Evolutionary conservation across 352 stramenopile genomes (phyloP).

Genomic region (Phytophthora nicotianae): DNA sequence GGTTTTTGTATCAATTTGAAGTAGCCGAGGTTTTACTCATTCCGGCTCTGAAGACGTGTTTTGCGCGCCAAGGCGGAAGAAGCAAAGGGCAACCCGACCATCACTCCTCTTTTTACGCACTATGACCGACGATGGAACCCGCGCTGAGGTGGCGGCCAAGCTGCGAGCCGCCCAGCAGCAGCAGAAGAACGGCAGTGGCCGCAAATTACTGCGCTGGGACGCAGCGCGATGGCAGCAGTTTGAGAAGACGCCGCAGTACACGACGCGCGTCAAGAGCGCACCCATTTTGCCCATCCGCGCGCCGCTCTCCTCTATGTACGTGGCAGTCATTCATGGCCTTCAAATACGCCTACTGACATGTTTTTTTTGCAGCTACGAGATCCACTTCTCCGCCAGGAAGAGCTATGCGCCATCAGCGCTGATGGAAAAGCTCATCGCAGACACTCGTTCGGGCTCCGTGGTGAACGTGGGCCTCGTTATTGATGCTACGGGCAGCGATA

Average conservation of each 20-base stretch:
- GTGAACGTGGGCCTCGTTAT: conserved; percentile 81
- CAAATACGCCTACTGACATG: background rate
- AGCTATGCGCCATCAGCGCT: conserved; percentile 70
- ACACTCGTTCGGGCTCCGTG: conserved; percentile 59
- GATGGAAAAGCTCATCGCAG: conserved; percentile 84
- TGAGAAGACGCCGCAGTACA: conserved; percentile 60
- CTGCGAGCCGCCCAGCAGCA: conserved; percentile 37
- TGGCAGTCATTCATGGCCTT: background rate
- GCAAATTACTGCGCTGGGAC: conserved; percentile 77
- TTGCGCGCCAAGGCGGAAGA: conserved; percentile 13
- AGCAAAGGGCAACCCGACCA: conserved; percentile 27
- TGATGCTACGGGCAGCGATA: conserved; percentile 72
- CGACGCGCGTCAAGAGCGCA: conserved; percentile 51
- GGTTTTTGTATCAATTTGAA: conserved; percentile 16
- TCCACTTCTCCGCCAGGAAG: conserved; percentile 69
- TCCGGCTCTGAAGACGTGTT: conserved; percentile 9
- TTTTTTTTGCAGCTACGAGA: conserved; percentile 69
- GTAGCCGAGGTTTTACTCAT: conserved; percentile 8
- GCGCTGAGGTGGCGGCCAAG: conserved; percentile 48
- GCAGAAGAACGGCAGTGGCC: conserved; percentile 24
- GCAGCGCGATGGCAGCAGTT: conserved; percentile 67
- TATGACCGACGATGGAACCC: conserved; percentile 37
- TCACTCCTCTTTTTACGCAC: conserved; percentile 27
- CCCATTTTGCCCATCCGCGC: conserved; percentile 80
- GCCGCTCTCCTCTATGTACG: conserved; percentile 81